phyloP scores from a whole-genome alignment of 2,329 filamentous ascomycete species.

The Myrmaecium sp. region DNA sequence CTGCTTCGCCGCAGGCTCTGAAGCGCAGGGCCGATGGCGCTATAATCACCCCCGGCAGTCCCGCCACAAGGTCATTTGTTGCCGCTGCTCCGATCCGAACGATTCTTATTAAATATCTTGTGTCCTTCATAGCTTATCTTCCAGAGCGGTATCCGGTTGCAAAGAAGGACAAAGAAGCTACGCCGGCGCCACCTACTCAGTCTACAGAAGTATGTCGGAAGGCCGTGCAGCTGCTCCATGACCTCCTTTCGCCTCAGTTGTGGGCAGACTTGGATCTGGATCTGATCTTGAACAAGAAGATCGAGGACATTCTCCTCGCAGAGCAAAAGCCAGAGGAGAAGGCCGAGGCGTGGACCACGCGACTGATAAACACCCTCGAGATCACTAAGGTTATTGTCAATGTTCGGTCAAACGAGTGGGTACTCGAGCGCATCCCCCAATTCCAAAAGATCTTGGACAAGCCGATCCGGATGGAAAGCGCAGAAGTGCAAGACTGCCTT shows the following conservation, averaged over 20 bases:
- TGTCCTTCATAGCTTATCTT: slow-evolving; percentile 84
- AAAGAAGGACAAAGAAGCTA: slow-evolving; percentile 39
- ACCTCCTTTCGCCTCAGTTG: slow-evolving; percentile 69
- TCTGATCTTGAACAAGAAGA: slow-evolving; percentile 66
- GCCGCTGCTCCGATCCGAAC: slow-evolving; percentile 42
- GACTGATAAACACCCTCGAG: slow-evolving; percentile 86
- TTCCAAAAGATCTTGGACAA: slow-evolving; percentile 86
- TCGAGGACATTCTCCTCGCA: slow-evolving; percentile 66
- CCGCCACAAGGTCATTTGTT: slow-evolving; percentile 28
- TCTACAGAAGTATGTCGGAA: slow-evolving; percentile 72
- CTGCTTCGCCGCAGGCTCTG: slow-evolving; percentile 50
- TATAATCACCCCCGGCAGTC: slow-evolving; percentile 35
- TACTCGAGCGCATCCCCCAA: slow-evolving; percentile 56
- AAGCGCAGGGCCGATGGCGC: slow-evolving; percentile 66
- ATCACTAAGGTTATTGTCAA: slow-evolving; percentile 81
- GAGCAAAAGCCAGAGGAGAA: slow-evolving; percentile 39
- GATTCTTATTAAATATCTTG: slow-evolving; percentile 84
- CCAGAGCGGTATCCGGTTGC: slow-evolving; percentile 71
- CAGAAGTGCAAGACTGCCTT: slow-evolving; percentile 85
- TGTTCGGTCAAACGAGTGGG: slow-evolving; percentile 80
- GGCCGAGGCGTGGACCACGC: slow-evolving; percentile 59
- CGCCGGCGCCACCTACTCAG: slow-evolving; percentile 30
- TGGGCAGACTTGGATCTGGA: slow-evolving; percentile 91
- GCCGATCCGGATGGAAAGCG: slow-evolving; percentile 69
- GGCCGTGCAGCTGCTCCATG: slow-evolving; percentile 63